A percentile compares a stretch with the other conserved stretches of the same genome.
Evolutionary conservation across 2,329 filamentous ascomycete genomes (phyloP).

Genomic region (Fusarium pininemorale): DNA sequence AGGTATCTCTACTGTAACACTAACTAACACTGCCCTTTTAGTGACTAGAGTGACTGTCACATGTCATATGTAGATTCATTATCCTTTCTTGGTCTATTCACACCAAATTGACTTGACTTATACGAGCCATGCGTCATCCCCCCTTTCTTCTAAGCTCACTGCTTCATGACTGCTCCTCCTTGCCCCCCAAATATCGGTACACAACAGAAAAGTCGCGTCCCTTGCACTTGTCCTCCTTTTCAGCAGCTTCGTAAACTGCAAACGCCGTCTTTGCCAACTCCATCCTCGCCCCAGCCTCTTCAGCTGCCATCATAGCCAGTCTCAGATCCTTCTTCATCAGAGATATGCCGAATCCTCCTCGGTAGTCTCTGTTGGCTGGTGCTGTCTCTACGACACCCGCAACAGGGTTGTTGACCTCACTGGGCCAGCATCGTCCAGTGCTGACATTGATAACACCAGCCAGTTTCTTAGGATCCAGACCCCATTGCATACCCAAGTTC

Average conservation of each 20-base stretch:
- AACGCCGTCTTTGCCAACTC: conserved; percentile 70
- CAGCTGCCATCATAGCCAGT: conserved; percentile 76
- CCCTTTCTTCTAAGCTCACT: not conserved
- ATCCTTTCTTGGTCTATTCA: not conserved
- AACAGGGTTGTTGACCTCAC: conserved; percentile 94
- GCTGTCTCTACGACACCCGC: conserved; percentile 80
- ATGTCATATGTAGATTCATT: not conserved
- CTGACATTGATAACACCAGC: conserved; percentile 91
- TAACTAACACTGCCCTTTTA: not conserved
- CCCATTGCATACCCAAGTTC: conserved; percentile 70
- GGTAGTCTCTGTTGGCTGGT: conserved; percentile 79
- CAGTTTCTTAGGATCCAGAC: conserved; percentile 70
- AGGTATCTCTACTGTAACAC: not conserved
- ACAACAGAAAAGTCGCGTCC: conserved; percentile 85
- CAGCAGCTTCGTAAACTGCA: conserved; percentile 74
- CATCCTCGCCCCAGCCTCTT: conserved; percentile 72
- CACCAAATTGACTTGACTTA: not conserved
- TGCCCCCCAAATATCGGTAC: conserved; percentile 74
- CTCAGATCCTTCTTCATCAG: conserved; percentile 84
- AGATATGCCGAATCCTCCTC: conserved; percentile 78
- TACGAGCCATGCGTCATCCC: not conserved
- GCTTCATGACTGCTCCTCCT: conserved; percentile 48
- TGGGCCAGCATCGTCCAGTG: conserved; percentile 96
- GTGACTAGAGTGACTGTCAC: not conserved
- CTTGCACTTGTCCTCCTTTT: conserved; percentile 67